phyloP scores from a whole-genome alignment of 208 protist genomes.

The Phytomonas sp. region DNA sequence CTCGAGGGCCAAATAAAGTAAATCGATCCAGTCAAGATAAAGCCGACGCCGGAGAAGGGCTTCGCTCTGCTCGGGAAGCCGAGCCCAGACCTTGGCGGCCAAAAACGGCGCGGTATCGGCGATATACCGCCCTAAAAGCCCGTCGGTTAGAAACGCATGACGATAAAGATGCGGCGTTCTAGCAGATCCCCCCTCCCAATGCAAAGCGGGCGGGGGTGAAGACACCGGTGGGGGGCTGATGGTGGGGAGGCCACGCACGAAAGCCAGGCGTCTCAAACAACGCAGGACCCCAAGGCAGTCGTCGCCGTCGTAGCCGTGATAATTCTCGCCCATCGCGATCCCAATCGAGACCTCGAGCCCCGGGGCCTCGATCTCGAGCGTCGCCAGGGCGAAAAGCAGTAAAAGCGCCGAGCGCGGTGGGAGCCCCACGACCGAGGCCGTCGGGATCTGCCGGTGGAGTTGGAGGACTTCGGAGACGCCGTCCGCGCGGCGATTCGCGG shows the following conservation, averaged over 20 bases:
- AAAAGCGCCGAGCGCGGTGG: conserved; percentile 43
- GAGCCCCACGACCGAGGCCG: conserved; percentile 44
- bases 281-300: conserved; percentile 79
- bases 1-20: conserved; percentile 63
- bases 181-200: neutral
- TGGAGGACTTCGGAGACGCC: conserved; percentile 46
- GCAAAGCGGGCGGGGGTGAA: conserved; percentile 11
- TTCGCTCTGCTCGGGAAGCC: conserved; percentile 61
- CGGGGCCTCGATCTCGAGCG: conserved; percentile 63
- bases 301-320: conserved; percentile 36
- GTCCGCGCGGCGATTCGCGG: conserved; percentile 41
- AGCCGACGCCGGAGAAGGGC: conserved; percentile 39
- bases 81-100: conserved; percentile 61
- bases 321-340: conserved; percentile 71
- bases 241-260: conserved; percentile 44
- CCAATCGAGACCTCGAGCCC: conserved; percentile 59
- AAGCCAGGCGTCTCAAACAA: conserved; percentile 62
- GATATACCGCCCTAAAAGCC: conserved; percentile 44
- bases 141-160: conserved; percentile 26
- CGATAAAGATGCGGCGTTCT: conserved; percentile 27
- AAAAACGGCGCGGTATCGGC: conserved; percentile 59
- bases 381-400: conserved; percentile 59
- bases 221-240: conserved; percentile 20
- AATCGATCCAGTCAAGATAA: conserved; percentile 73
- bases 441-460: conserved; percentile 30